phyloP scores from a whole-genome alignment of 2,329 filamentous ascomycete species.

The Aspergillus hiratsukae region DNA sequence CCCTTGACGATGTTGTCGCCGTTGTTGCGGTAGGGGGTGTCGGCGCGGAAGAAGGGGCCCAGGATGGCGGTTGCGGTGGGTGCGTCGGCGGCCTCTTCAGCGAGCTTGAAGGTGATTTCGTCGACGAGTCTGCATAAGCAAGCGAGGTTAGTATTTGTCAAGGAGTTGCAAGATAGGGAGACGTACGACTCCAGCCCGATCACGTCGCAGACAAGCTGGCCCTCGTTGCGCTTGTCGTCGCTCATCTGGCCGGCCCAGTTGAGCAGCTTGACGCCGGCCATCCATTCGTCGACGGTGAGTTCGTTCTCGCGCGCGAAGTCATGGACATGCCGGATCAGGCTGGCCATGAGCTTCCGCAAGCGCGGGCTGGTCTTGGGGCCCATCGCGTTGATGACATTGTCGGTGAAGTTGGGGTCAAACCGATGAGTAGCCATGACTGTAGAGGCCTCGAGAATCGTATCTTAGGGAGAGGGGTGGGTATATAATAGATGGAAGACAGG shows the following conservation, averaged over 20 bases:
- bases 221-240: constrained; percentile 58
- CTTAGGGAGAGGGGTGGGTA: background rate
- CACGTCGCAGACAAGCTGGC: constrained; percentile 56
- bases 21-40: constrained; percentile 66
- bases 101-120: constrained; percentile 69
- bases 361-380: constrained; percentile 65
- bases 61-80: constrained; percentile 74
- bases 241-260: constrained; percentile 63
- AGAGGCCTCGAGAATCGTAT: background rate
- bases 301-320: constrained; percentile 58
- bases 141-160: background rate
- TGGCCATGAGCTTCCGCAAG: constrained; percentile 57
- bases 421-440: constrained; percentile 25
- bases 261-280: constrained; percentile 53
- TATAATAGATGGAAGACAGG: background rate
- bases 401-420: constrained; percentile 53
- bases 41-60: constrained; percentile 76
- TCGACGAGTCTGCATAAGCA: constrained; percentile 56
- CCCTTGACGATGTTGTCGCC: constrained; percentile 60
- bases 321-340: constrained; percentile 53
- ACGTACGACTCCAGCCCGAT: constrained; percentile 56
- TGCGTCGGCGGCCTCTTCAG: constrained; percentile 48
- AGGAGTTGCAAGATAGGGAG: no score
- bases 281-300: constrained; percentile 57
- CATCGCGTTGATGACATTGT: constrained; percentile 70